Evolutionary conservation across 1,284 basidiomycete species (phyloP).

Genomic region (Ustilago tritici): DNA sequence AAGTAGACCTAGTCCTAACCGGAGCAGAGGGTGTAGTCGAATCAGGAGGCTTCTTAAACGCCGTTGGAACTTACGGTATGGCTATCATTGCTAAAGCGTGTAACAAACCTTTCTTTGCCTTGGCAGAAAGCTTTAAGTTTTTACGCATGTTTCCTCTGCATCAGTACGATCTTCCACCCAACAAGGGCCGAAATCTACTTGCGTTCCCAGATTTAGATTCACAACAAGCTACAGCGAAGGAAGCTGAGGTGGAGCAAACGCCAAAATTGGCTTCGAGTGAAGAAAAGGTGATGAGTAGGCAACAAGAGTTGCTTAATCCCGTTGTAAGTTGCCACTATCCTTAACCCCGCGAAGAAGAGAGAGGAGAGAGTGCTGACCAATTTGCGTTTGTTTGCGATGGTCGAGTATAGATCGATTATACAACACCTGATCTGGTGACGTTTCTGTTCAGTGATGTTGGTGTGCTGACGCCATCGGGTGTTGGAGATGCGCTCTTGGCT

Average conservation of each 20-base stretch:
- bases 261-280: constrained; percentile 8
- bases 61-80: constrained; percentile 93
- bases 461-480: constrained; percentile 88
- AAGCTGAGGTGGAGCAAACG: constrained; percentile 5
- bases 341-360: not conserved
- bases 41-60: constrained; percentile 75
- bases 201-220: constrained; percentile 47
- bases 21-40: constrained; percentile 98
- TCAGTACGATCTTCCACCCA: constrained; percentile 87
- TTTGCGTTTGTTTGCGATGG: not conserved
- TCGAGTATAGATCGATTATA: constrained; percentile 61
- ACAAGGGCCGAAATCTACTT: constrained; percentile 23
- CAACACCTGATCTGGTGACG: constrained; percentile 81
- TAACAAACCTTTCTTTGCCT: constrained; percentile 95
- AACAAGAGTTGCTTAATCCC: constrained; percentile 63
- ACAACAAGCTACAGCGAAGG: not conserved
- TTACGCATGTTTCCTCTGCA: constrained; percentile 95
- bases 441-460: constrained; percentile 92
- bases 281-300: constrained; percentile 46
- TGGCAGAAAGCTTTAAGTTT: constrained; percentile 97
- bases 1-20: constrained; percentile 92
- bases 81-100: constrained; percentile 94
- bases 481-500: constrained; percentile 88
- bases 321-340: constrained; percentile 33
- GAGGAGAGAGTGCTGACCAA: not conserved